Evolutionary conservation across 257 asterid genomes (phyloP).

Genomic region (Gardenia jasminoides): DNA sequence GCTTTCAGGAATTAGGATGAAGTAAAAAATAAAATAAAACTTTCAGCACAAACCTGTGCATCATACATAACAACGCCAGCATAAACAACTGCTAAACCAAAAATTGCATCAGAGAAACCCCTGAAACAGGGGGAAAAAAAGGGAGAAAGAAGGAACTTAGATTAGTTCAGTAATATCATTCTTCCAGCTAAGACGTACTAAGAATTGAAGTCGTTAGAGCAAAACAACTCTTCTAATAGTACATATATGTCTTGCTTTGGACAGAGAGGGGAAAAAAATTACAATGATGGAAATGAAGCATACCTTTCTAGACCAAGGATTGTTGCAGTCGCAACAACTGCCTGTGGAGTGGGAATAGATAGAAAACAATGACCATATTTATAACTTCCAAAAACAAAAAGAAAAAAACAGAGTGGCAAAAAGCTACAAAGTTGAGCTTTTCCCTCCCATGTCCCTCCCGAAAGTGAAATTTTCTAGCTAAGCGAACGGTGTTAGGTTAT

Average conservation of each 20-base stretch:
- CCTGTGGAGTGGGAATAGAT: slow-evolving; percentile 38
- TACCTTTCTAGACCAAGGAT: slow-evolving; percentile 82
- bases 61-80: slow-evolving; percentile 86
- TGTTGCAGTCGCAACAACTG: slow-evolving; percentile 81
- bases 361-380: slow-evolving; percentile 10
- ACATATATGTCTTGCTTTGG: neutral
- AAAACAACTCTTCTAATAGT: neutral
- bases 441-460: neutral
- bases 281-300: neutral
- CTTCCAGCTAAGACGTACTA: neutral
- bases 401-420: neutral
- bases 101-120: slow-evolving; percentile 80
- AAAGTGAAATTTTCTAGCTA: neutral
- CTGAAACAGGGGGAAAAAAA: slow-evolving; percentile 30
- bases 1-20: neutral
- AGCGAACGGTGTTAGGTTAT: too few species aligned
- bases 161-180: neutral
- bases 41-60: slow-evolving; percentile 69
- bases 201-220: slow-evolving; percentile 10
- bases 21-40: neutral
- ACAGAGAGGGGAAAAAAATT: neutral
- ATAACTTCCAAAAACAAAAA: neutral
- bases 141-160: neutral
- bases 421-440: neutral
- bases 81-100: slow-evolving; percentile 81